Base-by-base conservation (phyloP, 306 rosid species). In the Vigna mungo region DNA sequence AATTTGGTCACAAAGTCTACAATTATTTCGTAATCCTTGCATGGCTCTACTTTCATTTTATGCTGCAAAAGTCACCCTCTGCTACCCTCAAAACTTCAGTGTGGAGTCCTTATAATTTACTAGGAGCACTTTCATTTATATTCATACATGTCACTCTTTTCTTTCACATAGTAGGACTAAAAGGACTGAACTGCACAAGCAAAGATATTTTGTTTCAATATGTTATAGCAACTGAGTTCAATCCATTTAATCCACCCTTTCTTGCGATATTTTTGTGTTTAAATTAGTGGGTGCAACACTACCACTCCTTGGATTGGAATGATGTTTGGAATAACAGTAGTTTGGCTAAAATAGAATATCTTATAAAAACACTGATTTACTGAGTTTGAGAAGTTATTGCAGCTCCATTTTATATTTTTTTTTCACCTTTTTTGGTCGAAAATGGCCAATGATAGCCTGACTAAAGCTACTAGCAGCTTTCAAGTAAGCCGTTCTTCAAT, bases 361-460 rank as follows among this genome's bases (percentile, higher is more conserved):
- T 11, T 11, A 3, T 12, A 3, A 11, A 44, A 15, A 44, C 13
- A 12, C 4, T 44, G 49, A 44, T 44, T 44, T 11, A 12, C 5
- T 12, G 14, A 44, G 49, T 12, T 44, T 44, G 49, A 44, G 49
- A 11, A 12, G 15, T 44, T 44, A 3, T 32, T 54, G 37, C 41
- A 25, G 14, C 49, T 17, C 49, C 9, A 52, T 11, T 18, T 12
- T 16, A 14, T 27, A 39, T 41, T 0, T 48, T 15, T 13, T 13
- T 4, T 4, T 17, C 14, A 8, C 37, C 46, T 71, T 37, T 65
- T 15, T 39, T 27, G 58, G 39, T 30, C 41, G 14, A 52, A 2
- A 72, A 77, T 87, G 90, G 87, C 86, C 17, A 16, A 77, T 30
- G 84, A 81, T 23, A 71, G 73, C 41, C 13, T 85, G 36, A 69